Conservation (phyloP, 75 land plant genomes). For the Cryptomeria japonica region DNA sequence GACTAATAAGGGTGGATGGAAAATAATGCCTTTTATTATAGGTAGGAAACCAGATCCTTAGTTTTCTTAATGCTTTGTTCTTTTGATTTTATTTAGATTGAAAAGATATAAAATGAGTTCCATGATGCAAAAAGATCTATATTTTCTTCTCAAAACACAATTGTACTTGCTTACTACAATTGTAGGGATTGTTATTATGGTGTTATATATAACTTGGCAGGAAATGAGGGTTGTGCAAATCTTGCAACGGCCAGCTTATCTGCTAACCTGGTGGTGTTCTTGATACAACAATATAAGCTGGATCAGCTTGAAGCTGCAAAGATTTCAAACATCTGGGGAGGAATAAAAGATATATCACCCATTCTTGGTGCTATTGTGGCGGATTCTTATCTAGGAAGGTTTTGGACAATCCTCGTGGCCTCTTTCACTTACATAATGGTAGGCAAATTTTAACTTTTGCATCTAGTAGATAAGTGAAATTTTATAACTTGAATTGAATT, state of each 20-base stretch:
- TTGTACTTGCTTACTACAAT: no score
- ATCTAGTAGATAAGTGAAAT: neutral
- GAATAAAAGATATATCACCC: slow-evolving; percentile 29
- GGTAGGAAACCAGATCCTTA: neutral
- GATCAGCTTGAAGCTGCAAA: slow-evolving; percentile 23
- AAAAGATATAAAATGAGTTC: no score
- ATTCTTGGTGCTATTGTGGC: slow-evolving; percentile 39
- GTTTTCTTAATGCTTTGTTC: no score
- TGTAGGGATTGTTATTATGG: no score
- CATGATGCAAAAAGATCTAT: no score
- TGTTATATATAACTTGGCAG: no score
- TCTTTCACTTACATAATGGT: slow-evolving; percentile 30
- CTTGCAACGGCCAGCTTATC: neutral
- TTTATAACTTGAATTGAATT: neutral
- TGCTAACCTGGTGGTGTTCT: slow-evolving; percentile 24
- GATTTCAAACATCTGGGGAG: slow-evolving; percentile 33
- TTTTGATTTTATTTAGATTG: no score
- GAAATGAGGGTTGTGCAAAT: neutral
- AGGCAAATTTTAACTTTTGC: neutral
- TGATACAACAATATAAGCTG: slow-evolving; percentile 17
- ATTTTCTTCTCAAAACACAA: no score
- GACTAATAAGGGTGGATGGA: neutral
- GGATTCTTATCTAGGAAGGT: slow-evolving; percentile 42
- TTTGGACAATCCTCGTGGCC: slow-evolving; percentile 32
- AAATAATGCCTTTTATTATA: neutral